Base-by-base conservation (phyloP, 2,329 filamentous ascomycete genomes). In the Clarireedia sp. region DNA sequence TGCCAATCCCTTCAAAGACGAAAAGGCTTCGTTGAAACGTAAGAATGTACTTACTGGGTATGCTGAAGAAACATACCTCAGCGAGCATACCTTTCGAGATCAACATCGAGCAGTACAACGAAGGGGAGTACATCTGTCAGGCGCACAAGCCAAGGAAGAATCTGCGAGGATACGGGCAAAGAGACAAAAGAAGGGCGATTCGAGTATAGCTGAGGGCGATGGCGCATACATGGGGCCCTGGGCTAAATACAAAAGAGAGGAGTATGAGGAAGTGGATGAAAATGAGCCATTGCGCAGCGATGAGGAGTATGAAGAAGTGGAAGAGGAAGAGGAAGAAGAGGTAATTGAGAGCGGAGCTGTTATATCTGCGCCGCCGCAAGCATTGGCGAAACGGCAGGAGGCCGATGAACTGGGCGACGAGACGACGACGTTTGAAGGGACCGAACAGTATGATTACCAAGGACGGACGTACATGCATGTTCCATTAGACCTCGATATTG, bases 381-480 rank as follows among this genome's bases (percentile, higher is more conserved):
- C 81, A 3, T 67, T 86, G 41, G 75, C 73, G 37, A 75, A 75
- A 59, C 71, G 83, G 62, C 80, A 81, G 68, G 62, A 81, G 67
- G 76, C 78, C 8, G 81, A 84, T 67, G 76, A 78, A 61, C 62
- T 78, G 65, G 83, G 83, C 57, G 81, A 81, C 24, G 94, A 99
- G 74, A 94, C 86, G 51, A 90, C 86, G 44, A 85, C 84, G 45
- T 99, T 97, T 73, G 87, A 96, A 67, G 94, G 91, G 59, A 79
- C 80, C 41, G 78, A 88, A 67, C 77, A 94, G 72, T 86, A 85
- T 75, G 94, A 99, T 70, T 99, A 99, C 74, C 88, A 95, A 70
- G 94, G 94, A 48, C 80, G 94, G 62, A 95, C 92, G 36, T 99
- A 96, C 70, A 96, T 99, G 92, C 94, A 99, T 72, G 79, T 97